phyloP scores from a whole-genome alignment of 2,329 filamentous ascomycete species.

The Zarea fungicola region DNA sequence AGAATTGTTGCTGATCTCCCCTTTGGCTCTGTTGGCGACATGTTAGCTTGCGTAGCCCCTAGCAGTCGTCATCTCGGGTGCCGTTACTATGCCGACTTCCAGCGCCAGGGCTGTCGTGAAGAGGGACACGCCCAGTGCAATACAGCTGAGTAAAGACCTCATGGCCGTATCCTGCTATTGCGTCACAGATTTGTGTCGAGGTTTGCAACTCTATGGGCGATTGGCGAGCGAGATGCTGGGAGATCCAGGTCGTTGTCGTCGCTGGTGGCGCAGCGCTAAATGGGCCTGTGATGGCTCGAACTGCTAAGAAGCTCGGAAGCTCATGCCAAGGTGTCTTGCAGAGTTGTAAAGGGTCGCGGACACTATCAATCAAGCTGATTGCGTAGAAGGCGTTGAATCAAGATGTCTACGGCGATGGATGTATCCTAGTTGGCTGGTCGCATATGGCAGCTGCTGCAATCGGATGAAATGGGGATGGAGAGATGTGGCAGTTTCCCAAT shows the following conservation, averaged over 20 bases:
- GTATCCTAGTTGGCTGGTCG: background rate
- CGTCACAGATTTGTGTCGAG: background rate
- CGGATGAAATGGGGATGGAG: background rate
- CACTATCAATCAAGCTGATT: background rate
- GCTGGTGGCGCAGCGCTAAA: slow-evolving; percentile 2
- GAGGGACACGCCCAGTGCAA: slow-evolving; percentile 49
- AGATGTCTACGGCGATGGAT: background rate
- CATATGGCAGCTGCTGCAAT: slow-evolving; percentile 1
- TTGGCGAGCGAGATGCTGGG: slow-evolving; percentile 7
- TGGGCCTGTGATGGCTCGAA: slow-evolving; percentile 1
- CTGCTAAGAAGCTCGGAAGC: slow-evolving; percentile 2
- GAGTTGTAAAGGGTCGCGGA: background rate
- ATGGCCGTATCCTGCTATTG: slow-evolving; percentile 32
- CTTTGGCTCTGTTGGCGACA: slow-evolving; percentile 58
- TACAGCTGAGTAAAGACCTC: slow-evolving; percentile 48
- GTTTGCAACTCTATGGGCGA: background rate
- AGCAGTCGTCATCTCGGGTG: background rate
- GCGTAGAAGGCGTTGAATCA: background rate
- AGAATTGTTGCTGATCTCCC: slow-evolving; percentile 74
- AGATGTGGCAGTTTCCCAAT: slow-evolving; percentile 10
- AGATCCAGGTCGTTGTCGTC: background rate
- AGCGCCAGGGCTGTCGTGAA: slow-evolving; percentile 47
- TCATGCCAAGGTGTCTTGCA: background rate
- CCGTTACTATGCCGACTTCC: slow-evolving; percentile 52
- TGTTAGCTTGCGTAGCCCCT: slow-evolving; percentile 2